A percentile compares a stretch with the other conserved stretches of the same genome.
Conservation (phyloP, 305 asterid genomes). For the Solanum hybrid region DNA sequence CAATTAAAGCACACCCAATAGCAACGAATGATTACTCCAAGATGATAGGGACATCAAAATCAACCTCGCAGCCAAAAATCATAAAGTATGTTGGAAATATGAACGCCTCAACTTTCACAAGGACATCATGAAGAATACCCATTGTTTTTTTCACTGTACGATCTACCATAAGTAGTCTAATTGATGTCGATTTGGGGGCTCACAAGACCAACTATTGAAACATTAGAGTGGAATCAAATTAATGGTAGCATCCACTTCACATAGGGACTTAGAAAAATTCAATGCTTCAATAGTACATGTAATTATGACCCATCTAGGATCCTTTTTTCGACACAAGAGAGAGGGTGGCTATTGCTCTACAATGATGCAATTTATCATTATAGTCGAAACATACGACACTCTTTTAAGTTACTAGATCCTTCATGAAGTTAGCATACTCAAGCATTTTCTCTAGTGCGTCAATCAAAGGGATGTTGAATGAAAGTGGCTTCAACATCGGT, state of each 20-base stretch:
- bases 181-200: neutral
- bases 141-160: neutral
- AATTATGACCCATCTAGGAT: neutral
- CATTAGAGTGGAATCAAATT: neutral
- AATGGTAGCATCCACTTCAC: neutral
- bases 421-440: neutral
- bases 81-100: too few species aligned
- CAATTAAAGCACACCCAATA: too few species aligned
- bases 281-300: neutral
- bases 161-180: neutral
- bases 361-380: neutral
- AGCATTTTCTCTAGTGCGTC: neutral
- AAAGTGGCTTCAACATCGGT: neutral
- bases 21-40: neutral
- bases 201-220: neutral
- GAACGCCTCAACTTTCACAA: neutral
- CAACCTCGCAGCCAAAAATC: neutral
- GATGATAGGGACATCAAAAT: neutral
- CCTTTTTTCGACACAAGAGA: neutral
- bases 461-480: neutral
- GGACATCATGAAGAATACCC: neutral
- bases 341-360: neutral
- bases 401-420: neutral
- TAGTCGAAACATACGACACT: neutral
- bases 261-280: too few species aligned